Evolutionary conservation across 2,329 filamentous ascomycete genomes (phyloP), one percentile per base, ranked within the genome.

Genomic region (Colletotrichum sp.): DNA sequence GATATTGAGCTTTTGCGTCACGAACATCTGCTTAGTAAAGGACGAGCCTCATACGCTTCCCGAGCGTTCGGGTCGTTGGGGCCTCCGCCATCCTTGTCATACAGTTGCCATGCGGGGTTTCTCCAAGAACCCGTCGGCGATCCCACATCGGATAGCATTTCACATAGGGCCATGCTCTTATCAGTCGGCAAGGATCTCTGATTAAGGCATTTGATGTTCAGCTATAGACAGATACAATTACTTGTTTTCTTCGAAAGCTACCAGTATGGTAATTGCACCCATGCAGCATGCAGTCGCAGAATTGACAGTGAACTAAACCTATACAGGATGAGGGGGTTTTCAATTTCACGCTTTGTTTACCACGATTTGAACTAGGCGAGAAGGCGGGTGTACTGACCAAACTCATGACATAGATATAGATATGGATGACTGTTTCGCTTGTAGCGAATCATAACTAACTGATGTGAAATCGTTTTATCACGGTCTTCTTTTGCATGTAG

Each of bases 211-310:
- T 52, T 12, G 19, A n/a, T 2, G 5, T 48, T n/a, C 2, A 48
- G 9, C 1, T n/a, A 12, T 12, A 0, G 3, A n/a, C 19, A 52
- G 44, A 13, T 22, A 22, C 6, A 52, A 13, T 1, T 52, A 8
- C 6, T 12, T 22, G 11, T 13, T 52, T 5, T 1, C 44, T 52
- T 13, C 44, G n/a, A 1, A 13, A 52, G n/a, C 44, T 52, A 11
- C 11, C 0, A 5, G n/a, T 8, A 22, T 22, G n/a, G 0, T 2
- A 0, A 8, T 52, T 8, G 0, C n/a, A 8, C n/a, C 4, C 3
- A 52, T 0, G 11, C 11, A 12, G n/a, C 44, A 22, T 52, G 44
- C 44, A 22, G 44, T 52, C 44, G 44, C 44, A 48, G 44, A 13
- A 13, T 22, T 4, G 2, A 13, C n/a, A 52, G 0, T 22, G 6